Percentiles rank a stretch among this genome's conserved stretches.
phyloP scores from a whole-genome alignment of 495 filamentous ascomycete species.

The Xylaria nigripes region DNA sequence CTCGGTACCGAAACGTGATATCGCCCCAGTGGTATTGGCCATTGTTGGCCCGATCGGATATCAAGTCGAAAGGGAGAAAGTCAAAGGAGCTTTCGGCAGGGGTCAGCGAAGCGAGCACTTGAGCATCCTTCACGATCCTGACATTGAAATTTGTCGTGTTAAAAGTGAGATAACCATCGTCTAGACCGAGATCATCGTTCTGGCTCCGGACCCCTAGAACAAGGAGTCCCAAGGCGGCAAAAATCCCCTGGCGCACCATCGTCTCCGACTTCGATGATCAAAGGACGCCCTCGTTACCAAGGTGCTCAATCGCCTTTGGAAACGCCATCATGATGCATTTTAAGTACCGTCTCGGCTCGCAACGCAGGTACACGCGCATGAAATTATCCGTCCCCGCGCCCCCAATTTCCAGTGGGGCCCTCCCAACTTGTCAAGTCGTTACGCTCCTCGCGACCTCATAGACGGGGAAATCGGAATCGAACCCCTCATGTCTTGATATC shows the following conservation, averaged over 20 bases:
- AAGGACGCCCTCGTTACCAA: background rate
- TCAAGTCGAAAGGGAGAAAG: slow-evolving; percentile 40
- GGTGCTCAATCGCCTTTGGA: slow-evolving; percentile 9
- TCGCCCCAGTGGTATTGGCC: slow-evolving; percentile 47
- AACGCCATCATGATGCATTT: slow-evolving; percentile 10
- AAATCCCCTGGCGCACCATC: slow-evolving; percentile 13
- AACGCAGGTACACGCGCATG: background rate
- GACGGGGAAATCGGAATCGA: slow-evolving; percentile 10
- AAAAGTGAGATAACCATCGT: slow-evolving; percentile 28
- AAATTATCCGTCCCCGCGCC: slow-evolving; percentile 15
- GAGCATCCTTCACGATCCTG: slow-evolving; percentile 28
- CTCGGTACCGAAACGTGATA: slow-evolving; percentile 41
- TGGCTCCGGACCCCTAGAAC: slow-evolving; percentile 26
- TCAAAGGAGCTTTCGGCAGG: slow-evolving; percentile 34
- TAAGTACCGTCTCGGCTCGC: slow-evolving; percentile 2
- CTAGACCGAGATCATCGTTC: slow-evolving; percentile 25
- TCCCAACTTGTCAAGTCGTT: background rate
- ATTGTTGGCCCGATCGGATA: slow-evolving; percentile 33
- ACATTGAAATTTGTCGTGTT: slow-evolving; percentile 33
- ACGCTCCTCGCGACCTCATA: slow-evolving; percentile 1
- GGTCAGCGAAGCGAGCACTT: slow-evolving; percentile 36
- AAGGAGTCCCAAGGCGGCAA: slow-evolving; percentile 29
- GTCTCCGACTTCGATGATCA: slow-evolving; percentile 2
- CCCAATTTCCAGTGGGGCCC: slow-evolving; percentile 17
- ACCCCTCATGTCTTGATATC: slow-evolving; percentile 1